Conservation (phyloP, 1,284 basidiomycete species). For the Boletus holoroseus region DNA sequence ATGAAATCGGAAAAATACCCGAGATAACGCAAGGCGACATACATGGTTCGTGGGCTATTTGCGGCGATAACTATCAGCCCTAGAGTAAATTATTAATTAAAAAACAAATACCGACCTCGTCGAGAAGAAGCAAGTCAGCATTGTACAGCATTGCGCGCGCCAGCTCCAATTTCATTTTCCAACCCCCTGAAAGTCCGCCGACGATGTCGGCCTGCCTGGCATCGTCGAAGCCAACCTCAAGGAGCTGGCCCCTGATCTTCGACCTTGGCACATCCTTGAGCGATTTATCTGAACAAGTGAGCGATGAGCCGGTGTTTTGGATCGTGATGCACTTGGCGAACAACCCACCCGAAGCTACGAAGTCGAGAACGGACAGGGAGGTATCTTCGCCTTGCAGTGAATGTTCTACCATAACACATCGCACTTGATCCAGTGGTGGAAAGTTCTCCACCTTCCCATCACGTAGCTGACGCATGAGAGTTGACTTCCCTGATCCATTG, state of each 20-base stretch:
- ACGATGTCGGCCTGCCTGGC: conserved; percentile 82
- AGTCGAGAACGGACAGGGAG: conserved; percentile 78
- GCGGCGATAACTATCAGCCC: conserved; percentile 21
- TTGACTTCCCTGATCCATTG: conserved; percentile 96
- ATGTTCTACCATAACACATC: conserved; percentile 95
- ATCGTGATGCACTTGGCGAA: conserved; percentile 5
- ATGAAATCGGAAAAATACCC: conserved; percentile 22
- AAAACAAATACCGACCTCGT: conserved; percentile 50
- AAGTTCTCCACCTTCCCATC: conserved; percentile 97
- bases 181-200: conserved; percentile 91
- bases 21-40: conserved; percentile 33
- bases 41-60: conserved; percentile 88
- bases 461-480: conserved; percentile 91
- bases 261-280: conserved; percentile 54
- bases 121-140: conserved; percentile 88
- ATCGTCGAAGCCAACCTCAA: conserved; percentile 90
- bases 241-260: conserved; percentile 74
- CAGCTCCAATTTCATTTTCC: conserved; percentile 98
- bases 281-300: conserved; percentile 46
- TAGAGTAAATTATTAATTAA: conserved; percentile 22
- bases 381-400: conserved; percentile 90
- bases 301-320: conserved; percentile 4
- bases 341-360: conserved; percentile 72
- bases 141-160: conserved; percentile 95
- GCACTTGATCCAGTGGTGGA: conserved; percentile 81